Evolutionary conservation across 2,329 filamentous ascomycete genomes (phyloP).

Genomic region (Ophiosphaerella narmari): DNA sequence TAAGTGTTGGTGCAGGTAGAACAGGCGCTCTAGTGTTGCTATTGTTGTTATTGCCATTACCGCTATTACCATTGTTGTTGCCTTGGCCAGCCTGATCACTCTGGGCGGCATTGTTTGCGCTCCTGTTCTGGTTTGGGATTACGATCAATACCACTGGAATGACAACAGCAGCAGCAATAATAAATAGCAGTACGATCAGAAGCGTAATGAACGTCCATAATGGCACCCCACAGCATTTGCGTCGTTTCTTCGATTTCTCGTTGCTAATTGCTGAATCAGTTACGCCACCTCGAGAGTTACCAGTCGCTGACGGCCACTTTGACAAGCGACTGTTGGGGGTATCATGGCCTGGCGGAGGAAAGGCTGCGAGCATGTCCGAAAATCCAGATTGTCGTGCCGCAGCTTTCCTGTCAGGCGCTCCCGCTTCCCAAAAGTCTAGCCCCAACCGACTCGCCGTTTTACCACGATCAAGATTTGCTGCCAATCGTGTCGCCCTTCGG

Average conservation of each 20-base stretch:
- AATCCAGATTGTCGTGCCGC: constrained; percentile 55
- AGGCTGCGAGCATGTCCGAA: constrained; percentile 68
- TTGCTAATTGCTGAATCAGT: constrained; percentile 26
- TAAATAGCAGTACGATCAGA: constrained; percentile 67
- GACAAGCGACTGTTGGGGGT: constrained; percentile 40
- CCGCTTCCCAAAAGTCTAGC: constrained; percentile 54
- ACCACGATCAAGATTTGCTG: constrained; percentile 85
- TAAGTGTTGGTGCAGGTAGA: constrained; percentile 25
- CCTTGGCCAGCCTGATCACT: constrained; percentile 29
- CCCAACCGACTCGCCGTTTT: constrained; percentile 65
- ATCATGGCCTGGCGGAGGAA: constrained; percentile 62
- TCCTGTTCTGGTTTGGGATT: constrained; percentile 56
- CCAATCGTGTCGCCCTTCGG: constrained; percentile 80
- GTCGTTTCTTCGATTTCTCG: constrained; percentile 48
- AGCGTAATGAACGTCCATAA: constrained; percentile 75
- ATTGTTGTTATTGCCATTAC: constrained; percentile 20
- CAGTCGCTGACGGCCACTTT: constrained; percentile 35
- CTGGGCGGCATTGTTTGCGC: constrained; percentile 4
- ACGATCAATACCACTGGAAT: constrained; percentile 72
- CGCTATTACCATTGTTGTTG: constrained; percentile 6
- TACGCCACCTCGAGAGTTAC: constrained; percentile 9
- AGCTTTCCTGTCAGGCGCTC: constrained; percentile 37
- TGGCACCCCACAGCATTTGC: constrained; percentile 83
- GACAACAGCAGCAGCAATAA: constrained; percentile 80
- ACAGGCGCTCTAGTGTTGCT: constrained; percentile 17